Evolutionary conservation across 495 filamentous ascomycete genomes (phyloP).

Genomic region (Aspergillus egyptiacus): DNA sequence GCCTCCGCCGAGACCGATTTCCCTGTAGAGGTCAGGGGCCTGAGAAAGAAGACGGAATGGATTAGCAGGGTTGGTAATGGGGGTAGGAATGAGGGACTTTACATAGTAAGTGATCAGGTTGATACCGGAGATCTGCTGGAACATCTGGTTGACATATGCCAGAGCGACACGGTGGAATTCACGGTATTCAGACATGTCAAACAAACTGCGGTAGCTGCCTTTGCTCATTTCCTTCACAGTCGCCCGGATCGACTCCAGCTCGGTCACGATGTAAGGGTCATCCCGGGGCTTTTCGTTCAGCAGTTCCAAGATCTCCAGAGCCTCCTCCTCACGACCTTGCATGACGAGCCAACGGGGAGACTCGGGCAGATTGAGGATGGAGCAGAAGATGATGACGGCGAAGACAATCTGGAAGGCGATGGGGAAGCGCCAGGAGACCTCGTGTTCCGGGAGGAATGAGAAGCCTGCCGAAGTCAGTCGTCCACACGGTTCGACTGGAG

Average conservation of each 20-base stretch:
- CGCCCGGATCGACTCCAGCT: slow-evolving; percentile 68
- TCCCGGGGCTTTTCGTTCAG: slow-evolving; percentile 42
- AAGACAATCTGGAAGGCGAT: slow-evolving; percentile 67
- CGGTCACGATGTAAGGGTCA: slow-evolving; percentile 53
- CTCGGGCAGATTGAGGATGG: slow-evolving; percentile 59
- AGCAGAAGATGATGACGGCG: slow-evolving; percentile 50
- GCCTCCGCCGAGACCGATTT: slow-evolving; percentile 44
- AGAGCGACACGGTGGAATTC: slow-evolving; percentile 68
- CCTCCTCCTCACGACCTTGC: slow-evolving; percentile 56
- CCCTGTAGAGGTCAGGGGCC: slow-evolving; percentile 24
- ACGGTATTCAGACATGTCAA: slow-evolving; percentile 65
- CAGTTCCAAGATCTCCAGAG: slow-evolving; percentile 54
- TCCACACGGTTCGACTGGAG: background rate
- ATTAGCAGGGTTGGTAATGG: slow-evolving; percentile 27
- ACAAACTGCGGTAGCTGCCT: slow-evolving; percentile 59
- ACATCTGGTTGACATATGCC: slow-evolving; percentile 71
- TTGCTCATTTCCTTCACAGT: slow-evolving; percentile 68
- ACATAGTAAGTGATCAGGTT: slow-evolving; percentile 71
- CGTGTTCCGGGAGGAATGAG: slow-evolving; percentile 49
- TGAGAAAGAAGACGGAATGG: too few species aligned
- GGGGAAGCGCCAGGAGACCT: slow-evolving; percentile 65
- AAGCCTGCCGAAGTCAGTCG: slow-evolving; percentile 28
- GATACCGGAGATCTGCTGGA: slow-evolving; percentile 72
- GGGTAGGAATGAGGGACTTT: background rate
- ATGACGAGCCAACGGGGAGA: slow-evolving; percentile 69